Evolutionary conservation across 2,329 filamentous ascomycete species (phyloP).

Genomic region (Calycina herbarum): DNA sequence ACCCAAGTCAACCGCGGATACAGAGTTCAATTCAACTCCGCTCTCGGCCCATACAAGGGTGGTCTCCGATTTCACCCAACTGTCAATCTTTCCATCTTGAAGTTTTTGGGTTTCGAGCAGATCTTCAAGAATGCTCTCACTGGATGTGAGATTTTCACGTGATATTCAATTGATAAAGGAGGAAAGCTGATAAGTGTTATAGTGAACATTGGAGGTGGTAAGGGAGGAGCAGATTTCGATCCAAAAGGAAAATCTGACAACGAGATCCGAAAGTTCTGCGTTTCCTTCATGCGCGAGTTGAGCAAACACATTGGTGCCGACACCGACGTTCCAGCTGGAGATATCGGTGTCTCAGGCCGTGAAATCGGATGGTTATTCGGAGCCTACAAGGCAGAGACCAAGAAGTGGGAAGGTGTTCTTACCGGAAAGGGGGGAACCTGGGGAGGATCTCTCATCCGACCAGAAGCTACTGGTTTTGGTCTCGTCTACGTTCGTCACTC

Average conservation of each 20-base stretch:
- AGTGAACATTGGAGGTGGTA: slow-evolving; percentile 95
- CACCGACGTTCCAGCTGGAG: slow-evolving; percentile 93
- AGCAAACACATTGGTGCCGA: slow-evolving; percentile 94
- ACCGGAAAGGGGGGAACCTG: slow-evolving; percentile 93
- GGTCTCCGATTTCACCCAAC: slow-evolving; percentile 92
- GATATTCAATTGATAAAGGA: slow-evolving; percentile 3
- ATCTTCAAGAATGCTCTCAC: slow-evolving; percentile 99
- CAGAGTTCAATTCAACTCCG: slow-evolving; percentile 98
- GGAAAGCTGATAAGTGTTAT: slow-evolving; percentile 16
- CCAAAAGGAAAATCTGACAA: slow-evolving; percentile 97
- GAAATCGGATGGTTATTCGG: slow-evolving; percentile 97
- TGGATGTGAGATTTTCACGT: slow-evolving; percentile 63
- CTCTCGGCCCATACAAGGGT: slow-evolving; percentile 96
- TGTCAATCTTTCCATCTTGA: slow-evolving; percentile 79
- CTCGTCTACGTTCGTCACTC: slow-evolving; percentile 71
- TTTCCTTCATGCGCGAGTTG: slow-evolving; percentile 93
- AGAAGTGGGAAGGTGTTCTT: slow-evolving; percentile 92
- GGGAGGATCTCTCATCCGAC: slow-evolving; percentile 92
- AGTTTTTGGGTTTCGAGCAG: slow-evolving; percentile 99
- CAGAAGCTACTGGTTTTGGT: slow-evolving; percentile 95
- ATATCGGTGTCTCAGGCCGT: slow-evolving; percentile 89
- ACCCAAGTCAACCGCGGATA: slow-evolving; percentile 92
- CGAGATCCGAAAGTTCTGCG: slow-evolving; percentile 97
- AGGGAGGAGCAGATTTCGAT: slow-evolving; percentile 97
- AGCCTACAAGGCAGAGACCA: slow-evolving; percentile 83